Evolutionary conservation across 2,329 filamentous ascomycete species (phyloP).

Genomic region (Rugonectria rugulosa): DNA sequence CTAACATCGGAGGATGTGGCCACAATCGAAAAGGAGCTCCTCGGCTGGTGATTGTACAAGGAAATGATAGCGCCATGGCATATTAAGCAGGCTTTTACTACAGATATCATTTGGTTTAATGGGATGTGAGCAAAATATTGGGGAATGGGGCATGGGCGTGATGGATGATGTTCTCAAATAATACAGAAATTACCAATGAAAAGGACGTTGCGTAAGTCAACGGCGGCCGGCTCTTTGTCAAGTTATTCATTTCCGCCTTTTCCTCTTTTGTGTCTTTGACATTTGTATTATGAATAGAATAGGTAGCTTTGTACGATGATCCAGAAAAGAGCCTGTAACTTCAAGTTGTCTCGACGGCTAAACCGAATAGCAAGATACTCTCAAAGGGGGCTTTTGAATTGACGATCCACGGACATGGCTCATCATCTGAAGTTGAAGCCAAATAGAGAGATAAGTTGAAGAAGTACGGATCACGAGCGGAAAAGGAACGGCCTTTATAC

Average conservation of each 20-base stretch:
- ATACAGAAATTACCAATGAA: constrained; percentile 17
- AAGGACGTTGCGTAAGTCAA: constrained; percentile 27
- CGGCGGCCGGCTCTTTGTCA: constrained; percentile 24
- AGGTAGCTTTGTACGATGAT: constrained; percentile 31
- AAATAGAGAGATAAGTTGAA: no score
- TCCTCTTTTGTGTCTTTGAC: background rate
- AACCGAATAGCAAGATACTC: no score
- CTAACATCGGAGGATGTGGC: constrained; percentile 50
- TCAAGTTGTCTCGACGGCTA: no score
- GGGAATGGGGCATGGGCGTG: background rate
- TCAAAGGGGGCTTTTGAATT: no score
- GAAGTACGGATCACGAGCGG: no score
- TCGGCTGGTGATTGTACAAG: constrained; percentile 45
- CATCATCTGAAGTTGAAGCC: no score
- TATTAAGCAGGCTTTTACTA: background rate
- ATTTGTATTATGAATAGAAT: background rate
- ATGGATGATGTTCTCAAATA: background rate
- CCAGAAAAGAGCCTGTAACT: background rate
- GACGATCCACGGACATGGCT: no score
- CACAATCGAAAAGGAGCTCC: constrained; percentile 54
- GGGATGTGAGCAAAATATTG: background rate
- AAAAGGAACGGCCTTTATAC: background rate
- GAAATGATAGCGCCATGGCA: constrained; percentile 3
- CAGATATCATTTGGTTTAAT: constrained; percentile 25
- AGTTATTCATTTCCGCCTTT: no score